These are phyloP conservation scores for Mycena galopus DNA, from an alignment of 768 basidiomycete genomes.

Conservation along the genomic window DNA sequence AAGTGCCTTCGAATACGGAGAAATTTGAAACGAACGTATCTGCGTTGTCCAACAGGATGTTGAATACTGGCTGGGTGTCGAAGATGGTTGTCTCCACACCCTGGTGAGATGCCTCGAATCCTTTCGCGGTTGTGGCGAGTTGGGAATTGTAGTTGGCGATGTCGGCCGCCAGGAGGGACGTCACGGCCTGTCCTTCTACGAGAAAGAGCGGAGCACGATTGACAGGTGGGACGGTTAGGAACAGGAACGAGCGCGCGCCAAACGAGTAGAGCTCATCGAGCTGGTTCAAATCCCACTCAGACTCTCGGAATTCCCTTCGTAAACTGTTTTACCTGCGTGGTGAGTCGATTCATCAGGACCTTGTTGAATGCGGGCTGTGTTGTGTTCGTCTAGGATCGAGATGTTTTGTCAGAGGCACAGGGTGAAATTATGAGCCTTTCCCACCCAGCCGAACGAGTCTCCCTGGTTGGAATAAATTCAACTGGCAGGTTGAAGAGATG, in stretches of 20 bases:
- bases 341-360: slow-evolving; percentile 50
- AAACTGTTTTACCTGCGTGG: slow-evolving; percentile 44
- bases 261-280: slow-evolving; percentile 60
- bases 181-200: slow-evolving; percentile 53
- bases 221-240: slow-evolving; percentile 73
- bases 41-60: slow-evolving; percentile 66
- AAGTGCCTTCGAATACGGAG: not conserved
- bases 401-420: not conserved
- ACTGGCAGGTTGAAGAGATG: not conserved
- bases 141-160: slow-evolving; percentile 66
- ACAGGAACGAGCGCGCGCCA: slow-evolving; percentile 72
- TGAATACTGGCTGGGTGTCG: slow-evolving; percentile 71
- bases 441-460: slow-evolving; percentile 62
- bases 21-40: slow-evolving; percentile 41
- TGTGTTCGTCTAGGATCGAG: slow-evolving; percentile 49
- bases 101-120: slow-evolving; percentile 56
- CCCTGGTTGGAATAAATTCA: slow-evolving; percentile 48
- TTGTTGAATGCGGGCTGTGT: slow-evolving; percentile 52
- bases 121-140: slow-evolving; percentile 51
- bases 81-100: slow-evolving; percentile 64
- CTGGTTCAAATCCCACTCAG: slow-evolving; percentile 42
- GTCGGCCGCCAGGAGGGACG: slow-evolving; percentile 49
- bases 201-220: slow-evolving; percentile 64
- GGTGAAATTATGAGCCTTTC: slow-evolving; percentile 4
- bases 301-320: not conserved